Evolutionary conservation across 352 stramenopile species (phyloP), one percentile per base, ranked within the genome.

Genomic region (Blastocystis sp.): DNA sequence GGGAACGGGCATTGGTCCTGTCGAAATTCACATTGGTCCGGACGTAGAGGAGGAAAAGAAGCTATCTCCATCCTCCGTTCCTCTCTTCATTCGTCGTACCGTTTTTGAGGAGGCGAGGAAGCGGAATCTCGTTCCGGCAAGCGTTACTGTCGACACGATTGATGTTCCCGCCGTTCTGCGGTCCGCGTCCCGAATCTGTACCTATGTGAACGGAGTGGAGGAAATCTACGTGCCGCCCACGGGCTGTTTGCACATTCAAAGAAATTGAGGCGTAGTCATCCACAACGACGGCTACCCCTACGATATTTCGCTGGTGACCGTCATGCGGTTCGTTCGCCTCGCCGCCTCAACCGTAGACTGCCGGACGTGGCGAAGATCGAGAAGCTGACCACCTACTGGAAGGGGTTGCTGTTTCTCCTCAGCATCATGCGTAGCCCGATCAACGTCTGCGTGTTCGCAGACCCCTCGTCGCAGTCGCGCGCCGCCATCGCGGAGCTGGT

Each of bases 261-360:
- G 24, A 43, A 10, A 34, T 64, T 81, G 4, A 19, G 19, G 28
- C 19, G 9, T 65, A 81, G 71, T 81, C 43, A 66, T 81, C 59
- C 71, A 81, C 28, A 81, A 81, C 59, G 71, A 81, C n/a, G 71
- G 48, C 3, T 81, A 65, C 45, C 71, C 71, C 10, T 81, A 81
- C 59, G 71, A 81, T 24, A 81, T 81, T 21, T 63, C 71, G 19
- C 28, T 81, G 60, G 57, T 66, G 11, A 81, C 43, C 9, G 57
- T 81, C 0, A 17, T 81, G 4, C 40, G 7, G 71, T 81, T 63
- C 19, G 0, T 28, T 24, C 48, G 34, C 7, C 9, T 64, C 38
- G 21, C 11, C 48, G 7, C 43, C 43, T 28, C n/a, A 28, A 24
- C 9, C 43, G 10, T 65, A 81, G 71, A n/a, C 42, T 66, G 6